phyloP scores from a whole-genome alignment of 768 basidiomycete genomes.

The Asterophora parasitica region DNA sequence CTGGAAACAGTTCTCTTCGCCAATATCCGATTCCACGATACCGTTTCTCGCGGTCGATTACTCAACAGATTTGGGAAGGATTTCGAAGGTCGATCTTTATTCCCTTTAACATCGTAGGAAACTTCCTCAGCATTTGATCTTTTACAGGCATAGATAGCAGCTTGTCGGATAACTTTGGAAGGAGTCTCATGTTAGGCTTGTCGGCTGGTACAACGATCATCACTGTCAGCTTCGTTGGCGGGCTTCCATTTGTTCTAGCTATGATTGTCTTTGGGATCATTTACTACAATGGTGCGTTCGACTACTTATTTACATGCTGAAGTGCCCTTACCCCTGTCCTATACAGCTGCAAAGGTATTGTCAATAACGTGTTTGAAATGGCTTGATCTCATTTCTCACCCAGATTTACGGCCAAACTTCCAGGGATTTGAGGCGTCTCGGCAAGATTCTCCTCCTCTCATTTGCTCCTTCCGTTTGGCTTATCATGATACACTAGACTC shows the following conservation, averaged over 20 bases:
- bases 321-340: background rate
- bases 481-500: slow-evolving; percentile 22
- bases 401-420: slow-evolving; percentile 70
- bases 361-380: background rate
- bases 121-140: slow-evolving; percentile 11
- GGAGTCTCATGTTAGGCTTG: slow-evolving; percentile 68
- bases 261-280: slow-evolving; percentile 50
- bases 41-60: slow-evolving; percentile 77
- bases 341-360: slow-evolving; percentile 33
- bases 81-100: slow-evolving; percentile 57
- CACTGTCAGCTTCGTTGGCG: slow-evolving; percentile 76
- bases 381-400: slow-evolving; percentile 1
- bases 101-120: background rate
- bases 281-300: slow-evolving; percentile 64
- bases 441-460: slow-evolving; percentile 30
- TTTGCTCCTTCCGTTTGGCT: background rate
- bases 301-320: background rate
- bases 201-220: slow-evolving; percentile 66
- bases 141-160: slow-evolving; percentile 70
- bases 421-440: slow-evolving; percentile 77
- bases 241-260: slow-evolving; percentile 65
- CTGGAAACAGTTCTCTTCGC: slow-evolving; percentile 82
- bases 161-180: slow-evolving; percentile 81
- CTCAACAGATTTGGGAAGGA: slow-evolving; percentile 88
- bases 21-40: slow-evolving; percentile 90